Percentiles rank a stretch among this genome's conserved stretches.
Evolutionary conservation across 2,329 filamentous ascomycete species (phyloP).

Genomic region (Claviceps cyperi): DNA sequence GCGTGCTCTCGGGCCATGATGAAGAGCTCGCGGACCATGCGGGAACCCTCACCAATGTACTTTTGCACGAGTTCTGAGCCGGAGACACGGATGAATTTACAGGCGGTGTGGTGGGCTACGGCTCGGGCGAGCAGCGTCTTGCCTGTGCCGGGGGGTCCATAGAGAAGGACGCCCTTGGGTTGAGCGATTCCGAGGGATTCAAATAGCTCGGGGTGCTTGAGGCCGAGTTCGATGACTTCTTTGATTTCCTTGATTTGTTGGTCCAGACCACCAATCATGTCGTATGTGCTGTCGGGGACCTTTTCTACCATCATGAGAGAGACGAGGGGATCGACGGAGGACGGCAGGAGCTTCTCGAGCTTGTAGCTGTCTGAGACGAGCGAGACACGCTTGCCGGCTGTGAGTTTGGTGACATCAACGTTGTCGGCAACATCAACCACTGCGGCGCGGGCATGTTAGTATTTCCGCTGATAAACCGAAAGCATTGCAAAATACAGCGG

Average conservation of each 20-base stretch:
- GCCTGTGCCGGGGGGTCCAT: constrained; percentile 90
- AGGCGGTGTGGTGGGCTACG: constrained; percentile 95
- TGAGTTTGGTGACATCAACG: constrained; percentile 91
- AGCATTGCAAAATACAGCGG: too few species aligned
- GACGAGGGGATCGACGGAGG: constrained; percentile 93
- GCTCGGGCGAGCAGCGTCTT: constrained; percentile 92
- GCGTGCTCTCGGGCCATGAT: constrained; percentile 98
- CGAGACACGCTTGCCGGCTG: constrained; percentile 91
- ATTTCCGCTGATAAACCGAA: not conserved
- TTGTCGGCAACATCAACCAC: constrained; percentile 92
- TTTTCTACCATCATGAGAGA: constrained; percentile 99
- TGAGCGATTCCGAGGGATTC: constrained; percentile 98
- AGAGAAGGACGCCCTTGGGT: constrained; percentile 91
- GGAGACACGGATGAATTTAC: constrained; percentile 96
- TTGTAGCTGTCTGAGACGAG: constrained; percentile 96
- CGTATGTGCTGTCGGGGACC: constrained; percentile 98
- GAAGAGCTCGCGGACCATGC: constrained; percentile 98
- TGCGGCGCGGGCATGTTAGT: constrained; percentile 21
- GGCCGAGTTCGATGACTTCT: constrained; percentile 95
- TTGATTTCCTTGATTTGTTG: constrained; percentile 99
- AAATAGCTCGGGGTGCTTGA: constrained; percentile 97
- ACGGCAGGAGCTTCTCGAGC: constrained; percentile 95
- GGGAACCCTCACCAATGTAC: constrained; percentile 94
- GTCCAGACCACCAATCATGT: constrained; percentile 98
- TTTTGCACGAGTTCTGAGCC: constrained; percentile 96